phyloP scores from a whole-genome alignment of 306 rosid genomes.

The Cucurbita maxima region DNA sequence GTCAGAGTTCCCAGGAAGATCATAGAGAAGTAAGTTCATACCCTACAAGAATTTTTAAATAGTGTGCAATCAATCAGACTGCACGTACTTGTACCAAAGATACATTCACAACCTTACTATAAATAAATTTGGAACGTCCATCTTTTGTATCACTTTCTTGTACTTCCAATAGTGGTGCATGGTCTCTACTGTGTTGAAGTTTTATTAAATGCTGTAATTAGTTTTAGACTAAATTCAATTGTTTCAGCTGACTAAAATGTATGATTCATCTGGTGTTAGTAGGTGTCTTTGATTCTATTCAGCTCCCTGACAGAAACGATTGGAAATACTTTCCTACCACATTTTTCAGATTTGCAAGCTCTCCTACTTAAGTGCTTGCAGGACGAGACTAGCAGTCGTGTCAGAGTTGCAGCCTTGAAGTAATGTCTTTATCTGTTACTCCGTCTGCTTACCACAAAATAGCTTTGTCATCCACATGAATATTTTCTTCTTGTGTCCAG shows the following conservation, averaged over 20 bases:
- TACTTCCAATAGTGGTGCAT: neutral
- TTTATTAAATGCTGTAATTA: neutral
- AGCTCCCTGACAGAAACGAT: conserved; percentile 95
- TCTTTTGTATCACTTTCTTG: neutral
- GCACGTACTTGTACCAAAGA: neutral
- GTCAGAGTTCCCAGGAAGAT: conserved; percentile 91
- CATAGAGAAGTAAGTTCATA: conserved; percentile 68
- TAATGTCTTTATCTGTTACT: conserved; percentile 14
- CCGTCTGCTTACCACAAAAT: neutral
- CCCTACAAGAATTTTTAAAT: neutral
- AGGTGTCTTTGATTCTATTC: conserved; percentile 96
- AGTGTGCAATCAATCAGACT: neutral
- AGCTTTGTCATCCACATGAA: neutral
- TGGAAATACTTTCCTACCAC: conserved; percentile 73
- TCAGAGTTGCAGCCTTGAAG: conserved; percentile 96
- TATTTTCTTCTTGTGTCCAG: conserved; percentile 30
- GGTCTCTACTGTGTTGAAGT: neutral
- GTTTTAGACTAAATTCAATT: neutral
- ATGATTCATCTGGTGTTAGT: conserved; percentile 13
- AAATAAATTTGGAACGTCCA: neutral
- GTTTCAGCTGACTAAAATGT: conserved; percentile 5
- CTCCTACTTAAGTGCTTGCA: conserved; percentile 89
- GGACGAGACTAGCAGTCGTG: conserved; percentile 89
- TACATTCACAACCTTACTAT: neutral
- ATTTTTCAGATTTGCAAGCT: conserved; percentile 78